These are phyloP conservation scores for Pogostemon cablin DNA, from an alignment of 257 asterid genomes.

Conservation along the genomic window DNA sequence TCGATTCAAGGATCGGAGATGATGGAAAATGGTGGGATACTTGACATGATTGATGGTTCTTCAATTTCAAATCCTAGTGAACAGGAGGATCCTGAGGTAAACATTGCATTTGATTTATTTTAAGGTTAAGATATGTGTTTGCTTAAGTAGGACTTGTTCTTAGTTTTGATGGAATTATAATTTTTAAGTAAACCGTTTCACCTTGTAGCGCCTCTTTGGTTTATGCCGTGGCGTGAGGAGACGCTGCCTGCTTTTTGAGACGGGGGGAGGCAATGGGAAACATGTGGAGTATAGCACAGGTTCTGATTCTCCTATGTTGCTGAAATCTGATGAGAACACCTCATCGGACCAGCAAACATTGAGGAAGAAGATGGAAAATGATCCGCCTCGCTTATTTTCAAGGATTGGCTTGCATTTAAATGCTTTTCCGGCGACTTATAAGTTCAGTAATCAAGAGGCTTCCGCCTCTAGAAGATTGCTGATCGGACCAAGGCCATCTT, in stretches of 20 bases:
- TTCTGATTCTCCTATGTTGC: slow-evolving; percentile 49
- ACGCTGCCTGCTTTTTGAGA: slow-evolving; percentile 79
- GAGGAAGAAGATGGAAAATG: slow-evolving; percentile 39
- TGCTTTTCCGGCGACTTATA: slow-evolving; percentile 66
- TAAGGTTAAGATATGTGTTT: neutral
- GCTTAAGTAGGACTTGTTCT: neutral
- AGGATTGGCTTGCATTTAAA: slow-evolving; percentile 93
- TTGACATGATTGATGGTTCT: slow-evolving; percentile 37
- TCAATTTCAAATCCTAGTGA: slow-evolving; percentile 42
- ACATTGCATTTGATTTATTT: slow-evolving; percentile 12
- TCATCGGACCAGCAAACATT: slow-evolving; percentile 41
- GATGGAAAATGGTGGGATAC: slow-evolving; percentile 42
- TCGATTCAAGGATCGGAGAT: slow-evolving; percentile 49
- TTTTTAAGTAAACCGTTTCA: neutral
- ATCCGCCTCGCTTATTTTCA: slow-evolving; percentile 50
- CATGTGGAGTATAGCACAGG: slow-evolving; percentile 47
- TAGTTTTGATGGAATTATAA: neutral
- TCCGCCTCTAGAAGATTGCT: slow-evolving; percentile 53
- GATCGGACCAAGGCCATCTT: slow-evolving; percentile 45
- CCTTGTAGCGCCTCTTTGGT: slow-evolving; percentile 56
- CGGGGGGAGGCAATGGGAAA: slow-evolving; percentile 55
- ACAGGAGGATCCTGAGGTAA: slow-evolving; percentile 64
- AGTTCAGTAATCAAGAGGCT: slow-evolving; percentile 55
- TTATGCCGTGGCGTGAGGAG: slow-evolving; percentile 80
- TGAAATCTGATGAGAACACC: slow-evolving; percentile 40